Evolutionary conservation across 164 flowering plant genomes (phyloP), one percentile per base, ranked within the genome.

Genomic region (Aristolochia fimbriata): DNA sequence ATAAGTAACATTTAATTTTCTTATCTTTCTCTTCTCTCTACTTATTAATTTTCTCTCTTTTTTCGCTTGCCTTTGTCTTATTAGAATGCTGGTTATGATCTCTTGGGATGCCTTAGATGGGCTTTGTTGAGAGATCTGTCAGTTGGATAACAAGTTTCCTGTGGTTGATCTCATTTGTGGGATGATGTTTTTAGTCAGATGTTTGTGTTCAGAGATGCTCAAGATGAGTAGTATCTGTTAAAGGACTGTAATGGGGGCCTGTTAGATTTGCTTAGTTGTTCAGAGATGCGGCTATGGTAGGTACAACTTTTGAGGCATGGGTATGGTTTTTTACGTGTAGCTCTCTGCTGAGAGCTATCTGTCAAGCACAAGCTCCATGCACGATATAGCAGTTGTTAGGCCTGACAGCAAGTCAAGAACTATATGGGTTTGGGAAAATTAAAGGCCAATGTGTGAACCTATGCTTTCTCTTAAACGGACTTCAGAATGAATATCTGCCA

Each of bases 81-180:
- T 57, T 55, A 37, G 56, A 15, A 62, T 62, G 67, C 57, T 68
- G 65, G 57, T 55, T 62, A 47, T 62, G 69, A 59, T 63, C 21
- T 58, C 47, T 60, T 68, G 72, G n/a, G 64, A 61, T 24, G 58
- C 64, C 51, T 65, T 72, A 62, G 67, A 47, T 68, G 66, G 61
- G 57, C 64, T 72, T 25, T 48, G 43, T 62, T 55, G 68, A 57
- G 69, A 49, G 19, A 15, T 19, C 62, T 41, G 30, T 63, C 60
- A 53, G 66, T 60, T 64, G 63, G 73, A 51, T 62, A 47, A 53
- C 47, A 58, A 68, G 67, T 65, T 59, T 47, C 31, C 3, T 68
- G 57, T 52, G 69, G 60, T 55, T 23, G 62, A 55, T 43, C 20
- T 62, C 37, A 9, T 59, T 60, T 62, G 60, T 62, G 51, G 51